These are phyloP conservation scores for Pseudotsuga menziesii DNA, from an alignment of 75 land plant genomes.

Conservation along the genomic window DNA sequence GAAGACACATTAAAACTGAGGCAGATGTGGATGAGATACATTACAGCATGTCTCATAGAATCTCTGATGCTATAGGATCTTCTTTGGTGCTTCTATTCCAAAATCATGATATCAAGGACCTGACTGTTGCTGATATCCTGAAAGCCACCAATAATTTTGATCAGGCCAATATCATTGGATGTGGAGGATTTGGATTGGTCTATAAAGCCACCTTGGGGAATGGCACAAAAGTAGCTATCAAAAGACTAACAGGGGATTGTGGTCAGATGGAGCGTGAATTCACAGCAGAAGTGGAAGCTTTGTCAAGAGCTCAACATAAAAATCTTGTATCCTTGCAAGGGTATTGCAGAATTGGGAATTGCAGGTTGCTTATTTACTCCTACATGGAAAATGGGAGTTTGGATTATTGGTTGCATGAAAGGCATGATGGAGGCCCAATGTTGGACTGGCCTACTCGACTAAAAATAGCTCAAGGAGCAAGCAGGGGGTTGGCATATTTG, in stretches of 20 bases:
- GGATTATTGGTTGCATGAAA: conserved; percentile 43
- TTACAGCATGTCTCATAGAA: not conserved
- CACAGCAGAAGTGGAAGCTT: conserved; percentile 46
- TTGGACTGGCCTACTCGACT: conserved; percentile 42
- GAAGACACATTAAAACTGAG: not conserved
- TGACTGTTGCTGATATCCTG: conserved; percentile 42
- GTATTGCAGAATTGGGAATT: conserved; percentile 31
- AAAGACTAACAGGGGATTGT: conserved; percentile 29
- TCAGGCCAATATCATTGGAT: conserved; percentile 45
- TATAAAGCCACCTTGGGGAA: conserved; percentile 38
- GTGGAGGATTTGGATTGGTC: conserved; percentile 58
- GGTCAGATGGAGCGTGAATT: conserved; percentile 50
- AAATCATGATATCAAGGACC: conserved; percentile 18
- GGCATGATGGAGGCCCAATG: conserved; percentile 13
- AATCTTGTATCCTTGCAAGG: conserved; percentile 49
- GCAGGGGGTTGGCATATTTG: conserved; percentile 46
- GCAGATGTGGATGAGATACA: conserved; percentile 7
- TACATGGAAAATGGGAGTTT: conserved; percentile 51
- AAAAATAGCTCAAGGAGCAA: conserved; percentile 32
- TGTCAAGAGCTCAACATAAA: conserved; percentile 42
- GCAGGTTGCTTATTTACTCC: conserved; percentile 40
- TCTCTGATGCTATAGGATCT: conserved; percentile 16
- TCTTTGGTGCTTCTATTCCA: conserved; percentile 25
- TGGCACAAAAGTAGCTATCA: conserved; percentile 35
- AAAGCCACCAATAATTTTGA: conserved; percentile 47